These are phyloP conservation scores for Bimuria novae-zelandiae DNA, from an alignment of 2,329 filamentous ascomycete species.

Conservation along the genomic window DNA sequence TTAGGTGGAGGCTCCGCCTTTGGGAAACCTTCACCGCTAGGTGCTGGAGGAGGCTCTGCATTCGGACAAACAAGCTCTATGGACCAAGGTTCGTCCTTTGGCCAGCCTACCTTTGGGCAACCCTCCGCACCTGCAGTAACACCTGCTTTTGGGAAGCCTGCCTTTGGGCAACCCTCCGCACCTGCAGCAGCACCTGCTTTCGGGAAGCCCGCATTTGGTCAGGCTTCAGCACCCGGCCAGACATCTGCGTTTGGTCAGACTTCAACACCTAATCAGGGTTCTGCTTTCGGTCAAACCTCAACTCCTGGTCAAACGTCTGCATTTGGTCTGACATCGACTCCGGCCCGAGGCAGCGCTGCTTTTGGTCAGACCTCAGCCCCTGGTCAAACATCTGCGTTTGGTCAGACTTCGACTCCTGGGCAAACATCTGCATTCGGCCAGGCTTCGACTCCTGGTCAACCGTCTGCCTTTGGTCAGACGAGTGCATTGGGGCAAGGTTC, in stretches of 20 bases:
- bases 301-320: constrained; percentile 23
- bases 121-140: constrained; percentile 20
- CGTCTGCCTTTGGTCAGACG: constrained; percentile 31
- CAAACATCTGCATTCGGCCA: neutral
- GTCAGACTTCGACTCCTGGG: constrained; percentile 33
- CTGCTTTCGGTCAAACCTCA: neutral
- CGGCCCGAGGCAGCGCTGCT: constrained; percentile 7
- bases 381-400: constrained; percentile 27
- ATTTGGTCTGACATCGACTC: constrained; percentile 22
- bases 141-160: constrained; percentile 42
- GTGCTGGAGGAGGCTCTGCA: constrained; percentile 18
- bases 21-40: constrained; percentile 23
- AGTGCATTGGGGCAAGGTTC: constrained; percentile 27
- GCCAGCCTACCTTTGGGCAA: constrained; percentile 43
- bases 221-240: constrained; percentile 34
- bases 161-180: constrained; percentile 22
- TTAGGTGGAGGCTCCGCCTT: constrained; percentile 22
- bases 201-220: constrained; percentile 33
- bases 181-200: neutral
- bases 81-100: constrained; percentile 43
- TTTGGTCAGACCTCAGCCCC: constrained; percentile 43
- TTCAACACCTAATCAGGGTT: constrained; percentile 19
- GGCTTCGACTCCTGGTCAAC: constrained; percentile 9
- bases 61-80: constrained; percentile 32
- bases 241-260: constrained; percentile 34